Base-by-base conservation (phyloP, 192 early-diverging fungal species). In the Backusella australiensis region DNA sequence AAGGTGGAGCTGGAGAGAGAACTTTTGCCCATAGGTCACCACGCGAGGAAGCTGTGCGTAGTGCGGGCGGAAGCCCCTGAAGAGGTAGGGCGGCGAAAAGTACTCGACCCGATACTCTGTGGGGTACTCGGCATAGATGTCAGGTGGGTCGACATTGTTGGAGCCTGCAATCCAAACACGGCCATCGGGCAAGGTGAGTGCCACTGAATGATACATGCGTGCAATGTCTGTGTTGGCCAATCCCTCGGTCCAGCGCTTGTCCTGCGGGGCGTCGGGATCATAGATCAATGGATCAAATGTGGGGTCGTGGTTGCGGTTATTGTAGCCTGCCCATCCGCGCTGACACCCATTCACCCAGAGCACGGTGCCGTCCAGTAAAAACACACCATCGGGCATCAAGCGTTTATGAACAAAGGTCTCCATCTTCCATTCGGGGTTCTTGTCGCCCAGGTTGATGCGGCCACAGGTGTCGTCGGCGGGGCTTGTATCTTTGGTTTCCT, bases 191-290 rank as follows among this genome's bases (percentile, higher is more conserved):
- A 87, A 32, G 1, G 82, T 71, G 69, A 82, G 74, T 6, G 87
- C 82, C 7, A 84, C 83, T n/a, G 89, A 90, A 73, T 92, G 91
- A 79, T 92, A 92, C 83, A 92, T 85, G 32, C 91, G 75, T 4
- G 88, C 71, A 67, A 91, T 89, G 67, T 86, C 79, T 6, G 88
- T 86, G 15, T 80, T 81, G 12, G 78, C 79, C 14, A 87, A 34
- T 2, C 74, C 75, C 8, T 59, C 77, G 12, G 78, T 85, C 79
- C 88, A 85, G 9, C 86, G 68, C 5, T 79, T 65, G 26, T 82
- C 85, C n/a, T 78, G 71, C 12, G 86, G 81, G 0, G 76, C 78
- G 11, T 6, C 21, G 5, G 87, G 85, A 75, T 92, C 82, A 69
- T 92, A 92, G 72, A 92, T 75, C 4, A 84, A 44, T 29, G 90